phyloP scores from a whole-genome alignment of 805 yeast species.

The Saturnispora zaruensis region DNA sequence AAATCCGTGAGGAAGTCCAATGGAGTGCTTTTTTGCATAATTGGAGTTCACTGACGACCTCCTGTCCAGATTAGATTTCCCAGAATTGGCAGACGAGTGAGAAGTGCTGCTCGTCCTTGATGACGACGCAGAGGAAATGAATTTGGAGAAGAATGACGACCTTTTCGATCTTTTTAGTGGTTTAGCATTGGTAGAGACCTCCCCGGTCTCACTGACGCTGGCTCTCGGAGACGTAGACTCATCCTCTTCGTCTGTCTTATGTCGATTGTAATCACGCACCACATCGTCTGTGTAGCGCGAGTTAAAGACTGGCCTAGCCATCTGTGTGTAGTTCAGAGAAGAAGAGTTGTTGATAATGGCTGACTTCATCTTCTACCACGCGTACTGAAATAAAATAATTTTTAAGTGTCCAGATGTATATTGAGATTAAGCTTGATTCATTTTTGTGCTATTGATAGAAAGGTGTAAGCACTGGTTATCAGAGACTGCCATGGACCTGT shows the following conservation, averaged over 20 bases:
- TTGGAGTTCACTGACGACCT: slow-evolving; percentile 3
- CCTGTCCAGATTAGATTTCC: slow-evolving; percentile 2
- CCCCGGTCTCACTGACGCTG: neutral
- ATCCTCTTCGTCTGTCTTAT: neutral
- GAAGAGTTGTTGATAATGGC: neutral
- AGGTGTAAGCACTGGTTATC: neutral
- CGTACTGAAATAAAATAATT: neutral
- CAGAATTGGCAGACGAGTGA: neutral
- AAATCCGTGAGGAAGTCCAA: neutral
- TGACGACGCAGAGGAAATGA: slow-evolving; percentile 3
- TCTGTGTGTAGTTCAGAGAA: neutral
- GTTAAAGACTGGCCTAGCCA: slow-evolving; percentile 3
- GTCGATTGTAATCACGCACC: neutral
- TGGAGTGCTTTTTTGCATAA: neutral
- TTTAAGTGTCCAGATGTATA: neutral
- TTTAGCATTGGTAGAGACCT: neutral
- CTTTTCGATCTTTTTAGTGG: slow-evolving; percentile 2
- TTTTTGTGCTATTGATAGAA: neutral
- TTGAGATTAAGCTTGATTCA: neutral
- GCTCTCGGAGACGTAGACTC: neutral
- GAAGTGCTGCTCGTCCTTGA: slow-evolving; percentile 7
- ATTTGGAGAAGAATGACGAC: slow-evolving; percentile 8
- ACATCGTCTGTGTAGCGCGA: slow-evolving; percentile 1
- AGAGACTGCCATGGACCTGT: slow-evolving; percentile 3
- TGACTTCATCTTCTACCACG: neutral